Evolutionary conservation across 2,329 filamentous ascomycete genomes (phyloP).

Genomic region (Xylaria sp.): DNA sequence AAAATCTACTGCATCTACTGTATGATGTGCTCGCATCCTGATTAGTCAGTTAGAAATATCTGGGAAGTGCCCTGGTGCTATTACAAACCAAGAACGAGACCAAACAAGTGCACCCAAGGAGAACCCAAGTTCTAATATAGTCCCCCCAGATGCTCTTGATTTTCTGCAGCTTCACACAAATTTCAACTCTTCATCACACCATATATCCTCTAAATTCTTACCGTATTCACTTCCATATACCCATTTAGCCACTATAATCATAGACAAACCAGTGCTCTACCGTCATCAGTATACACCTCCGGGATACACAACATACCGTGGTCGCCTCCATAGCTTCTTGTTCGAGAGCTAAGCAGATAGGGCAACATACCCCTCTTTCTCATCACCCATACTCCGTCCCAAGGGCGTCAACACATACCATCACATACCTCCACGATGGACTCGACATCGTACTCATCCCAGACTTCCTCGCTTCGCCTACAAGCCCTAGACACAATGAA

Average conservation of each 20-base stretch:
- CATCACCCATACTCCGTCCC: background rate
- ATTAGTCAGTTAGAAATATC: constrained; percentile 34
- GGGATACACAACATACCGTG: background rate
- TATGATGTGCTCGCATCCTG: constrained; percentile 26
- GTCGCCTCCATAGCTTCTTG: background rate
- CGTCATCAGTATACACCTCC: background rate
- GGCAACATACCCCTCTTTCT: constrained; percentile 7
- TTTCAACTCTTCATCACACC: constrained; percentile 14
- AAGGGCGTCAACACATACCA: constrained; percentile 16
- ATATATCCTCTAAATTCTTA: constrained; percentile 8
- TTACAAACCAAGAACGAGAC: constrained; percentile 37
- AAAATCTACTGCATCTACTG: background rate
- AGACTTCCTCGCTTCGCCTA: constrained; percentile 53
- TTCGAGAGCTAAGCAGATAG: background rate
- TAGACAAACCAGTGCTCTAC: constrained; percentile 2
- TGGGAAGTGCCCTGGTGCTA: constrained; percentile 20
- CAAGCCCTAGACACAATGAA: constrained; percentile 56
- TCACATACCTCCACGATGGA: constrained; percentile 39
- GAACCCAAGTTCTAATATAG: constrained; percentile 29
- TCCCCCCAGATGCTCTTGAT: constrained; percentile 15
- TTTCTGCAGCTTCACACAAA: constrained; percentile 13
- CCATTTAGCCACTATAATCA: constrained; percentile 2
- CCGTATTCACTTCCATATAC: background rate
- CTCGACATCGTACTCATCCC: constrained; percentile 54
- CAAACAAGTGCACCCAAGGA: background rate